A percentile compares a stretch with the other conserved stretches of the same genome.
Conservation (phyloP, 169 alveolate species). For the Pseudocohnilembus persalinus region DNA sequence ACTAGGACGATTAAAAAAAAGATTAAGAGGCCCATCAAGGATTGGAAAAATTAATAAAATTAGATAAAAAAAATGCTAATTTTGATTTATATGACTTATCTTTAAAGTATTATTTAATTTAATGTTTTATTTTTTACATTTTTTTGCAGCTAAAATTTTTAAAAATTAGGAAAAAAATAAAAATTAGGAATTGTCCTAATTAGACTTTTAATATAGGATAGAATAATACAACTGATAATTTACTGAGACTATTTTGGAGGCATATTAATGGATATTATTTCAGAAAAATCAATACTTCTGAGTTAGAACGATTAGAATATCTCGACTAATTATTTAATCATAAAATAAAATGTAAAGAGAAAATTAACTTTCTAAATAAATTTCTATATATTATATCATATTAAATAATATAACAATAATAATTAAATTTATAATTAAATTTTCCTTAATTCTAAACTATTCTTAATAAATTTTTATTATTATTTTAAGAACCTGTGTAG, state of each 20-base stretch:
- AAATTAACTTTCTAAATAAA: no score
- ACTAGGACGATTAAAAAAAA: slow-evolving; percentile 7
- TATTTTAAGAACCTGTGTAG: neutral
- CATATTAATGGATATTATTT: slow-evolving; percentile 43
- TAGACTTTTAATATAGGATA: slow-evolving; percentile 23
- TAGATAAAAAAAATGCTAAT: slow-evolving; percentile 51
- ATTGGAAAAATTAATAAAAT: slow-evolving; percentile 38
- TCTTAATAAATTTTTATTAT: no score
- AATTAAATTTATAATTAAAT: no score
- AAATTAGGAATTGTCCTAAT: slow-evolving; percentile 28
- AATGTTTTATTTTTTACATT: neutral
- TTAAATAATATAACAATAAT: no score
- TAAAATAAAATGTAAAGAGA: no score
- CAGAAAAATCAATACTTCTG: slow-evolving; percentile 35
- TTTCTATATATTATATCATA: no score
- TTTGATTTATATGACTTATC: slow-evolving; percentile 38
- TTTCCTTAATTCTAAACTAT: no score
- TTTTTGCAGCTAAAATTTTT: neutral
- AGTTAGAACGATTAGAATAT: slow-evolving; percentile 37
- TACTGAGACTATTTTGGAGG: slow-evolving; percentile 44
- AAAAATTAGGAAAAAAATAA: slow-evolving; percentile 11
- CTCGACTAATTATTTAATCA: neutral
- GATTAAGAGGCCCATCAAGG: slow-evolving; percentile 18
- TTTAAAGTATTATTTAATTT: slow-evolving; percentile 13
- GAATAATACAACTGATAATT: slow-evolving; percentile 32